A percentile compares a stretch with the other conserved stretches of the same genome.
Conservation (phyloP, 2,329 filamentous ascomycete genomes). For the Colletotrichum navitas region DNA sequence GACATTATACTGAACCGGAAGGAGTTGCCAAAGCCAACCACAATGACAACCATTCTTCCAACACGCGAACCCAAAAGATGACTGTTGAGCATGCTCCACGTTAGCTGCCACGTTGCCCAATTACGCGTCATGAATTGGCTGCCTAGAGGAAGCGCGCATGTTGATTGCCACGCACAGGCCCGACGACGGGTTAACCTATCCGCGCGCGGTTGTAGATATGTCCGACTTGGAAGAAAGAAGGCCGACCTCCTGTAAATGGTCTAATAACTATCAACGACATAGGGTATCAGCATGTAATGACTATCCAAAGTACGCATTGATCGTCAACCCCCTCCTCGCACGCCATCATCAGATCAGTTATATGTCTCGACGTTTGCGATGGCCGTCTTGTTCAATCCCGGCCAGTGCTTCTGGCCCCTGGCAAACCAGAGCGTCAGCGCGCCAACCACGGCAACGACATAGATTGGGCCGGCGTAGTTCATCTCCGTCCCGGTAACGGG, state of each 20-base stretch:
- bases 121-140: no score
- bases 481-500: conserved; percentile 38
- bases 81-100: neutral
- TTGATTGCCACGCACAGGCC: no score
- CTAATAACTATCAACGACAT: neutral
- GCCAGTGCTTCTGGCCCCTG: conserved; percentile 37
- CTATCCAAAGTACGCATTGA: neutral
- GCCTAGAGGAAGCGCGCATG: no score
- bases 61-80: no score
- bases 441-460: conserved; percentile 28
- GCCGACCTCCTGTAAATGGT: neutral
- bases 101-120: no score
- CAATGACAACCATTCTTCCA: neutral
- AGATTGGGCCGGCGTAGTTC: conserved; percentile 36
- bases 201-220: neutral
- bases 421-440: conserved; percentile 36
- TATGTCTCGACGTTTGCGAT: conserved; percentile 31
- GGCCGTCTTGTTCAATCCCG: conserved; percentile 35
- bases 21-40: no score
- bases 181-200: neutral
- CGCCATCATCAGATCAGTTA: neutral
- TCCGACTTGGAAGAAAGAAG: neutral
- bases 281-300: neutral
- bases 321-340: neutral
- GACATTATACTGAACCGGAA: neutral